Percentiles rank a stretch among this genome's conserved stretches.
These are phyloP conservation scores for Metarhizium sp. DNA, from an alignment of 2,329 filamentous ascomycete species.

Conservation along the genomic window DNA sequence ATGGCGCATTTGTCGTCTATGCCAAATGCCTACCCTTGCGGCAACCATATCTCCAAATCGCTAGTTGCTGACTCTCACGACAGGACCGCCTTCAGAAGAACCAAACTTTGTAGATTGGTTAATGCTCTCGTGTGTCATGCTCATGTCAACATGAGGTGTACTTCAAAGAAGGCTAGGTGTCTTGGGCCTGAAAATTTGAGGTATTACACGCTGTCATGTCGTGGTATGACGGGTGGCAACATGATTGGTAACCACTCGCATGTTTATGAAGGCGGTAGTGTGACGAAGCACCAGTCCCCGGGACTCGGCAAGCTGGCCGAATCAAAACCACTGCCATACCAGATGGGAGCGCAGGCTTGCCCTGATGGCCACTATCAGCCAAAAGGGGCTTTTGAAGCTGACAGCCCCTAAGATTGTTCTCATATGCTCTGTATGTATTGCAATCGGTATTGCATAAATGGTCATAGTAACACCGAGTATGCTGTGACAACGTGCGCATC, in stretches of 20 bases:
- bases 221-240: not conserved
- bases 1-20: not conserved
- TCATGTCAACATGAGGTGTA: not conserved
- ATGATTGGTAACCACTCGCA: not conserved
- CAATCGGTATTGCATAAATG: not conserved
- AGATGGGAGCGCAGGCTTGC: not conserved
- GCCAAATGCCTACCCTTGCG: not conserved
- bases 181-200: not conserved
- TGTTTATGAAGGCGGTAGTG: not conserved
- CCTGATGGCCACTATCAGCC: not conserved
- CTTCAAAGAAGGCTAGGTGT: not conserved
- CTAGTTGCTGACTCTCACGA: too few species aligned
- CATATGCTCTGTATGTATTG: not conserved
- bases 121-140: not conserved
- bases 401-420: not conserved
- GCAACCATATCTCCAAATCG: not conserved
- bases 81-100: too few species aligned
- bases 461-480: not conserved
- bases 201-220: not conserved
- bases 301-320: not conserved
- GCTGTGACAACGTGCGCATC: not conserved
- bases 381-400: not conserved
- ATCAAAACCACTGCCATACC: not conserved
- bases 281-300: not conserved
- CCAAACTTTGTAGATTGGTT: not conserved